phyloP scores from a whole-genome alignment of 306 rosid genomes.

The Corylus heterophylla region DNA sequence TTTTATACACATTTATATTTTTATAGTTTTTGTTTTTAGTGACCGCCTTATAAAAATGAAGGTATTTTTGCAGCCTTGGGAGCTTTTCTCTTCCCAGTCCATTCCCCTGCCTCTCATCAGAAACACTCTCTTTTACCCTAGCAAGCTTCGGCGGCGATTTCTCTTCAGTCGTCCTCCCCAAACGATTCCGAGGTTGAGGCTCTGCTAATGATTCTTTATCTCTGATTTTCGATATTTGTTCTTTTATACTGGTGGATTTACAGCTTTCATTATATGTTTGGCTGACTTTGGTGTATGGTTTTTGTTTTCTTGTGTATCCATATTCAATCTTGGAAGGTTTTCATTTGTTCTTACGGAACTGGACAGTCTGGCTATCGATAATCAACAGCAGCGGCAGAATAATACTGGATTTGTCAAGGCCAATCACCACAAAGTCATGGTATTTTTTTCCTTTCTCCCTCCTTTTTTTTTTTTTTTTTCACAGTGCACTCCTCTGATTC shows the following conservation, averaged over 20 bases:
- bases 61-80: not conserved
- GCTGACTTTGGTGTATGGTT: not conserved
- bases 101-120: not conserved
- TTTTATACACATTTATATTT: not conserved
- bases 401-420: constrained; percentile 6
- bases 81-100: not conserved
- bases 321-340: not conserved
- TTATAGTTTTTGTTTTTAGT: not conserved
- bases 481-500: constrained; percentile 4
- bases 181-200: not conserved
- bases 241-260: not conserved
- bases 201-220: not conserved
- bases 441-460: not conserved
- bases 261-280: not conserved
- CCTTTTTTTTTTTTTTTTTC: not conserved
- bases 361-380: constrained; percentile 5
- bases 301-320: not conserved
- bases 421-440: constrained; percentile 12
- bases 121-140: not conserved
- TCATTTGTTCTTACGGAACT: not conserved
- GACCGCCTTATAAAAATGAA: constrained; percentile 24
- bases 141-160: not conserved
- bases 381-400: not conserved
- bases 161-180: not conserved
- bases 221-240: not conserved